A percentile compares a stretch with the other conserved stretches of the same genome.
Evolutionary conservation across 495 filamentous ascomycete genomes (phyloP).

Genomic region (Penicillium maclennaniae): DNA sequence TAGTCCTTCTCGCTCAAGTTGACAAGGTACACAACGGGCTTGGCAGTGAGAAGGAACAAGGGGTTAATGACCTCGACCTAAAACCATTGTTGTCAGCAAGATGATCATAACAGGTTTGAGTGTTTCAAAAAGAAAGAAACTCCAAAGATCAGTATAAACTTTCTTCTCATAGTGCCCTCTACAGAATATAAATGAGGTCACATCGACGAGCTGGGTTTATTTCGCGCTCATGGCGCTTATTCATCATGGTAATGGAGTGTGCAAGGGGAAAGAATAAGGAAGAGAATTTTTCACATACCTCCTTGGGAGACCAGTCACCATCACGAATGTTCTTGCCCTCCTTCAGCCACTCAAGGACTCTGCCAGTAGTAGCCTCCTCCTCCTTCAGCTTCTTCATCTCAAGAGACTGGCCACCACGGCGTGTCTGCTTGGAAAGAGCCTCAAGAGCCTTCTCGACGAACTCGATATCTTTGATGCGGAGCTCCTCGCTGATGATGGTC

Average conservation of each 20-base stretch:
- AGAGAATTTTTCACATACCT: constrained; percentile 62
- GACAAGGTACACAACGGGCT: constrained; percentile 95
- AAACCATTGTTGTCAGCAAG: constrained; percentile 20
- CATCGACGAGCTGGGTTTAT: constrained; percentile 99
- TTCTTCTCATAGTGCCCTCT: constrained; percentile 81
- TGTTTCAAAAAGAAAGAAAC: constrained; percentile 17
- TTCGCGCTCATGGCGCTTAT: constrained; percentile 88
- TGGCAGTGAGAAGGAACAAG: constrained; percentile 89
- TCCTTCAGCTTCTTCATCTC: constrained; percentile 98
- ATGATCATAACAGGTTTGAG: constrained; percentile 24
- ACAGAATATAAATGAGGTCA: constrained; percentile 58
- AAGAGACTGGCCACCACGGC: constrained; percentile 88
- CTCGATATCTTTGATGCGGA: constrained; percentile 98
- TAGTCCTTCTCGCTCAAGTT: constrained; percentile 97
- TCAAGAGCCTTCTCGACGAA: constrained; percentile 95
- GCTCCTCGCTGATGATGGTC: constrained; percentile 93
- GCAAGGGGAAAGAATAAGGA: not conserved
- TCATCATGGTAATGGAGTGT: constrained; percentile 70
- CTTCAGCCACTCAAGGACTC: constrained; percentile 75
- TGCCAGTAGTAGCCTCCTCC: constrained; percentile 88
- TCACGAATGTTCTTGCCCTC: constrained; percentile 90
- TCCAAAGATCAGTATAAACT: constrained; percentile 48
- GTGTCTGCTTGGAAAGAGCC: constrained; percentile 83
- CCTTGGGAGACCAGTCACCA: constrained; percentile 85
- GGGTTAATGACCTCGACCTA: constrained; percentile 98